Conservation (phyloP, 2,329 filamentous ascomycete species). For the Aspergillus felis region DNA sequence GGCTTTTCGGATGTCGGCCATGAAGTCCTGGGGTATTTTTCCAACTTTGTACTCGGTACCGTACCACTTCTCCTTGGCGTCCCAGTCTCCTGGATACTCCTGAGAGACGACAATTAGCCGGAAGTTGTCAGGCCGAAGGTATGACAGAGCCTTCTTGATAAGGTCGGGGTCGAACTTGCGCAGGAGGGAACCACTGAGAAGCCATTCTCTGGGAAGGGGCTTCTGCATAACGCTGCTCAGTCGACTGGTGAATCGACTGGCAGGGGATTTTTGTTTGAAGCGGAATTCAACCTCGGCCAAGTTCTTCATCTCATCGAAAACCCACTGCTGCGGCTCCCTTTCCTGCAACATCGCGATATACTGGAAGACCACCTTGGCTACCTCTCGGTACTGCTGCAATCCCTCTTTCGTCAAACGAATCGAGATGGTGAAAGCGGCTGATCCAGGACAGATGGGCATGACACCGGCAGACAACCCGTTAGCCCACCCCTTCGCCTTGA, state of each 20-base stretch:
- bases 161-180: slow-evolving; percentile 74
- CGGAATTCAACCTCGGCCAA: slow-evolving; percentile 92
- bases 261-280: slow-evolving; percentile 88
- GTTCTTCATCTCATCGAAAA: slow-evolving; percentile 85
- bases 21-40: slow-evolving; percentile 71
- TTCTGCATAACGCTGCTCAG: slow-evolving; percentile 89
- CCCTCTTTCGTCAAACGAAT: slow-evolving; percentile 82
- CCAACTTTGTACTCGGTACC: slow-evolving; percentile 88
- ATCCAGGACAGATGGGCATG: slow-evolving; percentile 72
- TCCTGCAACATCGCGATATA: slow-evolving; percentile 86
- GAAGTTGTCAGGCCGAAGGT: slow-evolving; percentile 83
- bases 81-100: slow-evolving; percentile 77
- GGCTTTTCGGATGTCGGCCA: slow-evolving; percentile 66
- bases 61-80: slow-evolving; percentile 93
- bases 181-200: slow-evolving; percentile 77
- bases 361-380: slow-evolving; percentile 81
- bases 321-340: slow-evolving; percentile 80
- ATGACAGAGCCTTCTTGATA: slow-evolving; percentile 70
- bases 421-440: slow-evolving; percentile 73
- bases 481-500: slow-evolving; percentile 87
- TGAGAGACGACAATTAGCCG: slow-evolving; percentile 78
- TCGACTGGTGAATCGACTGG: slow-evolving; percentile 82
- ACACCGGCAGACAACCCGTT: slow-evolving; percentile 76
- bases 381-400: slow-evolving; percentile 73
- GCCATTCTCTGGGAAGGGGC: slow-evolving; percentile 77